Evolutionary conservation across 1,284 basidiomycete genomes (phyloP).

Genomic region (Caloboletus firmus): DNA sequence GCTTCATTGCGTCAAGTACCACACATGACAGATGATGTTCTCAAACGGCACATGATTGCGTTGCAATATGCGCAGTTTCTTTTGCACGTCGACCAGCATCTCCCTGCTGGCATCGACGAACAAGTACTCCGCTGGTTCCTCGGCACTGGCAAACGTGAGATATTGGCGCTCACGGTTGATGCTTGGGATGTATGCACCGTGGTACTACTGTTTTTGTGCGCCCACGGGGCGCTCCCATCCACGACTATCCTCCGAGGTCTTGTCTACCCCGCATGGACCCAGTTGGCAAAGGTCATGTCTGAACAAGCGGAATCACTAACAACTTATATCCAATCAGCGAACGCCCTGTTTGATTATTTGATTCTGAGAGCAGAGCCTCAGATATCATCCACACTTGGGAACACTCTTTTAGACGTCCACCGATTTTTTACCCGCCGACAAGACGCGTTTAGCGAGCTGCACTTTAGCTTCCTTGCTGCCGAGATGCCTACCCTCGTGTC

Average conservation of each 20-base stretch:
- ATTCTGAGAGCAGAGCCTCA: slow-evolving; percentile 55
- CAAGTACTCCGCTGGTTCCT: slow-evolving; percentile 69
- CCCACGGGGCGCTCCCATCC: slow-evolving; percentile 65
- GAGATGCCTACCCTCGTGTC: slow-evolving; percentile 67
- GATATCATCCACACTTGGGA: slow-evolving; percentile 44
- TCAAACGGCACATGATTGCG: slow-evolving; percentile 50
- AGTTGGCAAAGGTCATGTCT: slow-evolving; percentile 42
- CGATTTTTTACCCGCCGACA: slow-evolving; percentile 64
- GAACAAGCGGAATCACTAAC: slow-evolving; percentile 45
- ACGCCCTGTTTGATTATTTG: slow-evolving; percentile 57
- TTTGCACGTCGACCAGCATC: slow-evolving; percentile 69
- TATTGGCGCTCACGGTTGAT: slow-evolving; percentile 55
- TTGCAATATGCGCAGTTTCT: slow-evolving; percentile 68
- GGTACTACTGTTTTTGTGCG: slow-evolving; percentile 63
- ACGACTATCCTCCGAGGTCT: slow-evolving; percentile 71
- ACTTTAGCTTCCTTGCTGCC: slow-evolving; percentile 61
- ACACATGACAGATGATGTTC: slow-evolving; percentile 48
- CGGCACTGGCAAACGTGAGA: slow-evolving; percentile 60
- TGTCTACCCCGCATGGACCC: slow-evolving; percentile 72
- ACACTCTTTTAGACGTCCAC: slow-evolving; percentile 62
- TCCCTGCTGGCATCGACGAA: slow-evolving; percentile 66
- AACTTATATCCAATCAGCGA: slow-evolving; percentile 58
- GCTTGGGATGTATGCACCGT: slow-evolving; percentile 65
- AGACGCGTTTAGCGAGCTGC: slow-evolving; percentile 61
- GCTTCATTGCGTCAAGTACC: slow-evolving; percentile 68